A percentile compares a stretch with the other conserved stretches of the same genome.
Conservation (phyloP, 768 basidiomycete species). For the Lactarius hatsudake region DNA sequence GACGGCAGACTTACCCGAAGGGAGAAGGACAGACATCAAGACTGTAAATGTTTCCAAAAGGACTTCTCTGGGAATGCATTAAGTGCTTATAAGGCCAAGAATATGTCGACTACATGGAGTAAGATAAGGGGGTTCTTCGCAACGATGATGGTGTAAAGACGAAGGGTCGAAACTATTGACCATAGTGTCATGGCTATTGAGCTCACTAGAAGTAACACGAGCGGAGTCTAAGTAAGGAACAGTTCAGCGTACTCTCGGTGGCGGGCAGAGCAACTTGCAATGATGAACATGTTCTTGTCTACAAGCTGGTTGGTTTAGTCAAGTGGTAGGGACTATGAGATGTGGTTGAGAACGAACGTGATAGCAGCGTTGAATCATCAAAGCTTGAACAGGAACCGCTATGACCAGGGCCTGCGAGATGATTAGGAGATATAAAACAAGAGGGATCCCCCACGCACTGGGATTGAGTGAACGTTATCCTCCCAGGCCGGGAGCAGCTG, state of each 20-base stretch:
- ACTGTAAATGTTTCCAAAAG: not conserved
- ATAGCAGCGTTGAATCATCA: conserved; percentile 22
- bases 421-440: not conserved
- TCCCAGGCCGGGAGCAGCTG: not conserved
- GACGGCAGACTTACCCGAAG: not conserved
- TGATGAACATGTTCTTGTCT: conserved; percentile 3
- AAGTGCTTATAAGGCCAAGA: conserved; percentile 8
- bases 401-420: conserved; percentile 2
- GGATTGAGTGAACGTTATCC: not conserved
- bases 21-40: not conserved
- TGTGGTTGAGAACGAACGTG: conserved; percentile 6
- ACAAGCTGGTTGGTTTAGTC: conserved; percentile 5
- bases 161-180: not conserved
- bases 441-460: not conserved
- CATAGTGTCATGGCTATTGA: not conserved
- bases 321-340: not conserved
- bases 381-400: conserved; percentile 9
- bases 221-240: not conserved
- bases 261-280: not conserved
- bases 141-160: not conserved
- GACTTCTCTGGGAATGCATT: not conserved
- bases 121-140: not conserved
- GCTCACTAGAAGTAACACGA: conserved; percentile 10
- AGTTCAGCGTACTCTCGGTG: not conserved
- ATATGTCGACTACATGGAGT: not conserved